phyloP scores from a whole-genome alignment of 371 early-diverging fungal species.

The Cladochytrium tenue region DNA sequence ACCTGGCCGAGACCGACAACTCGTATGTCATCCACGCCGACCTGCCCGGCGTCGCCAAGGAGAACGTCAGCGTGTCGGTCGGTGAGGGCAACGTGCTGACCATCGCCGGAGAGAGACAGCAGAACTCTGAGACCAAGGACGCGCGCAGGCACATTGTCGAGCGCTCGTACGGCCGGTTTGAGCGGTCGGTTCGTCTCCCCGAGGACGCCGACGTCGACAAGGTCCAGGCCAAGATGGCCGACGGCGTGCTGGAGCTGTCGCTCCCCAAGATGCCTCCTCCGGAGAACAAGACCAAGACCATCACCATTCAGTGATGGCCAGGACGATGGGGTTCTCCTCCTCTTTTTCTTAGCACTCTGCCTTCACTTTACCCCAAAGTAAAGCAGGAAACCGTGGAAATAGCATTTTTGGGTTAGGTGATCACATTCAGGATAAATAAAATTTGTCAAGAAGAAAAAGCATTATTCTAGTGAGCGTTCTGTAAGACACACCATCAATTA shows the following conservation, averaged over 20 bases:
- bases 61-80: slow-evolving; percentile 11
- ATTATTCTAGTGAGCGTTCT: too few relatives aligned
- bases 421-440: too few relatives aligned
- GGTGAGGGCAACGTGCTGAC: slow-evolving; percentile 34
- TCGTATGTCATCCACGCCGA: slow-evolving; percentile 34
- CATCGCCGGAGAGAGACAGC: slow-evolving; percentile 35
- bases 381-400: too few relatives aligned
- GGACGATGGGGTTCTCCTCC: too few relatives aligned
- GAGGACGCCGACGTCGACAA: slow-evolving; percentile 28
- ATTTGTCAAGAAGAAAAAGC: too few relatives aligned
- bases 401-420: too few relatives aligned
- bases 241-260: slow-evolving; percentile 34
- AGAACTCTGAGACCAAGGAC: slow-evolving; percentile 16
- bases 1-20: slow-evolving; percentile 33
- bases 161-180: slow-evolving; percentile 34
- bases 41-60: slow-evolving; percentile 39
- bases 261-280: slow-evolving; percentile 32
- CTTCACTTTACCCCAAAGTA: too few relatives aligned
- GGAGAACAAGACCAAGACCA: too few relatives aligned
- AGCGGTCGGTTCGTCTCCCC: slow-evolving; percentile 28
- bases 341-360: too few relatives aligned
- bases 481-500: too few relatives aligned
- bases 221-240: slow-evolving; percentile 28
- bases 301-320: too few relatives aligned
- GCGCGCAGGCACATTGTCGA: slow-evolving; percentile 33